A percentile compares a stretch with the other conserved stretches of the same genome.
These are phyloP conservation scores for Cryphonectria japonica DNA, from an alignment of 2,329 filamentous ascomycete genomes.

Conservation along the genomic window DNA sequence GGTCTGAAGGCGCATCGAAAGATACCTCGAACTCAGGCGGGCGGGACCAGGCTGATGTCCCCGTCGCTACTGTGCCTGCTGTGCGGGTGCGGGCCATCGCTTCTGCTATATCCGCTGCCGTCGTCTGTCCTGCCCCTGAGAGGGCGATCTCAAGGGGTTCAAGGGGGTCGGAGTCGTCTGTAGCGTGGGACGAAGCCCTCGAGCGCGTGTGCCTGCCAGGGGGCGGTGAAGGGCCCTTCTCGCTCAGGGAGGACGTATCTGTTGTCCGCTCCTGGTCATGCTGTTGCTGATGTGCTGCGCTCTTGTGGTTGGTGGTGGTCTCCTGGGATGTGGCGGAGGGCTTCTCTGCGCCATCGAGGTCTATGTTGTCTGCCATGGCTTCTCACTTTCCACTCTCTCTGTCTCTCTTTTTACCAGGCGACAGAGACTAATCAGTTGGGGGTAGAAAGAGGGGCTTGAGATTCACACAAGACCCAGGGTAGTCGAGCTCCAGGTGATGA, in stretches of 20 bases:
- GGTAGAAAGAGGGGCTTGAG: too few species aligned
- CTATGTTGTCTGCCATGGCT: conserved; percentile 10
- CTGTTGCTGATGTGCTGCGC: not conserved
- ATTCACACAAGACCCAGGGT: too few species aligned
- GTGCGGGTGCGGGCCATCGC: conserved; percentile 46
- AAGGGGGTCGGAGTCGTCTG: conserved; percentile 26
- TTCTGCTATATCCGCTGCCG: conserved; percentile 15
- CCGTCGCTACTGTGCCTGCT: conserved; percentile 38
- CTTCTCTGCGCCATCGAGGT: conserved; percentile 12
- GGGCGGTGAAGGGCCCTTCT: conserved; percentile 11
- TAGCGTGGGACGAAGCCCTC: conserved; percentile 19
- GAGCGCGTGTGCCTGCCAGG: conserved; percentile 1
- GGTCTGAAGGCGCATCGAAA: conserved; percentile 59
- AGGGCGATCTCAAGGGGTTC: conserved; percentile 26
- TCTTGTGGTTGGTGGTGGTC: not conserved
- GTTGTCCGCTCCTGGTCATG: conserved; percentile 15
- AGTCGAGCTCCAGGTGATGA: not conserved
- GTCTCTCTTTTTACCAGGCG: too few species aligned
- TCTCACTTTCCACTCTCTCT: too few species aligned
- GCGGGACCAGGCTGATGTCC: conserved; percentile 44
- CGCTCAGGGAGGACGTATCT: conserved; percentile 17
- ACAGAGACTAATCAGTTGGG: too few species aligned
- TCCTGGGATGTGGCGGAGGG: not conserved
- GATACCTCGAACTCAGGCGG: conserved; percentile 68
- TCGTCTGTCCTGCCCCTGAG: conserved; percentile 11